phyloP scores from a whole-genome alignment of 2,329 filamentous ascomycete genomes.

The Aspergillus fumigatus region DNA sequence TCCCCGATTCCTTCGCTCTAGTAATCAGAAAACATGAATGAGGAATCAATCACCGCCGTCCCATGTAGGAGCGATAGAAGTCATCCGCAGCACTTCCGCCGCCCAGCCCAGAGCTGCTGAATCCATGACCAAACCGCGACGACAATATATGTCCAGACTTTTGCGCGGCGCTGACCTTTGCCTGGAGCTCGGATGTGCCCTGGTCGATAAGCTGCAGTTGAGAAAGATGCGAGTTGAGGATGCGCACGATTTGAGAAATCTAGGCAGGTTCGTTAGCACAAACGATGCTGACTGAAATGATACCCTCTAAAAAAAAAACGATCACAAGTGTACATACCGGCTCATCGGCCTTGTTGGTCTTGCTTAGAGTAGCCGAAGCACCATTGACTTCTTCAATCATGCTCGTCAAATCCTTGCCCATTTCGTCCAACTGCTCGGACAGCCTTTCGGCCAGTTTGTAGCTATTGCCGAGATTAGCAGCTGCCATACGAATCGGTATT shows the following conservation, averaged over 20 bases:
- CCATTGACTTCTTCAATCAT: conserved; percentile 99
- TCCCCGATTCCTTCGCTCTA: background rate
- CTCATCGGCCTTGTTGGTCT: conserved; percentile 82
- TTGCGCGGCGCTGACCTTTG: conserved; percentile 77
- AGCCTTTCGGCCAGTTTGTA: conserved; percentile 93
- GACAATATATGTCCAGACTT: conserved; percentile 63
- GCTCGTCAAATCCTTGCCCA: conserved; percentile 84
- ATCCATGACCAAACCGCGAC: conserved; percentile 33
- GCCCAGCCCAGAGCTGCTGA: conserved; percentile 35
- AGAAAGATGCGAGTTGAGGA: conserved; percentile 86
- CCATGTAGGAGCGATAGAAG: conserved; percentile 87
- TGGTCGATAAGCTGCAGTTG: conserved; percentile 92
- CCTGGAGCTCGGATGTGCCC: conserved; percentile 73
- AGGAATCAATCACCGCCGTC: conserved; percentile 52
- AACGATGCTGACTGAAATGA: background rate
- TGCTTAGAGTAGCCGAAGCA: conserved; percentile 82
- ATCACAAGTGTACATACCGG: conserved; percentile 57
- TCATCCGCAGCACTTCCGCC: conserved; percentile 69
- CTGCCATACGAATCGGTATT: background rate
- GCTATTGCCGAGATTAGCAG: conserved; percentile 33
- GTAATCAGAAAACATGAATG: background rate
- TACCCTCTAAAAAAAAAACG: background rate
- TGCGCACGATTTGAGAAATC: conserved; percentile 91
- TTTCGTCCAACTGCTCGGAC: conserved; percentile 83
- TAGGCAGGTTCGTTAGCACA: conserved; percentile 36